phyloP scores from a whole-genome alignment of 163 green algal species.

The Trebouxia gelatinosa region DNA sequence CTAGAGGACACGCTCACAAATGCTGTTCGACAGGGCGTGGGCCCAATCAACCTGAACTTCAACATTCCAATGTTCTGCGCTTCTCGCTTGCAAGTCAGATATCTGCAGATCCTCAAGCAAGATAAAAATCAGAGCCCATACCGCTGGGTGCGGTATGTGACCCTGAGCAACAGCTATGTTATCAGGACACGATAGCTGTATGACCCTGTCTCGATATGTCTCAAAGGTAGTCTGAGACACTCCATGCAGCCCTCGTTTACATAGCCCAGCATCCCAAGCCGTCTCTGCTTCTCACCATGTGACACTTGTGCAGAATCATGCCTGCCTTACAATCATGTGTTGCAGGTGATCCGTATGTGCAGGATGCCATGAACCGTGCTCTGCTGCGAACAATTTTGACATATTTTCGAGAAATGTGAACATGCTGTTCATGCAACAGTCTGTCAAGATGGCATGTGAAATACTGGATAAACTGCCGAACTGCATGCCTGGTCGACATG shows the following conservation, averaged over 20 bases:
- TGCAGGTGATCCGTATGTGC: too few species aligned
- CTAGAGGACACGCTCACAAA: constrained; percentile 47
- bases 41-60: constrained; percentile 92
- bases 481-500: background rate
- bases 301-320: too few species aligned
- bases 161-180: constrained; percentile 88
- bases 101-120: constrained; percentile 90
- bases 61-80: constrained; percentile 83
- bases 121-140: constrained; percentile 82
- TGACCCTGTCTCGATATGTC: too few species aligned
- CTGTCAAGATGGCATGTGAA: constrained; percentile 53
- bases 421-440: constrained; percentile 62
- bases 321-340: too few species aligned
- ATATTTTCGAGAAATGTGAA: too few species aligned
- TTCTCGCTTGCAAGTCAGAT: constrained; percentile 84
- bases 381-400: constrained; percentile 67
- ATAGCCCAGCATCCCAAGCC: too few species aligned
- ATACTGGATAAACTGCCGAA: constrained; percentile 58
- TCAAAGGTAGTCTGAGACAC: too few species aligned
- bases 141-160: constrained; percentile 95
- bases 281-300: too few species aligned
- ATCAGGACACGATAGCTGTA: constrained; percentile 65
- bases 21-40: constrained; percentile 65
- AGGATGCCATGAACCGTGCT: constrained; percentile 65
- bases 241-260: too few species aligned